phyloP scores from a whole-genome alignment of 352 stramenopile genomes.

The Phytophthora pseudosyringae region DNA sequence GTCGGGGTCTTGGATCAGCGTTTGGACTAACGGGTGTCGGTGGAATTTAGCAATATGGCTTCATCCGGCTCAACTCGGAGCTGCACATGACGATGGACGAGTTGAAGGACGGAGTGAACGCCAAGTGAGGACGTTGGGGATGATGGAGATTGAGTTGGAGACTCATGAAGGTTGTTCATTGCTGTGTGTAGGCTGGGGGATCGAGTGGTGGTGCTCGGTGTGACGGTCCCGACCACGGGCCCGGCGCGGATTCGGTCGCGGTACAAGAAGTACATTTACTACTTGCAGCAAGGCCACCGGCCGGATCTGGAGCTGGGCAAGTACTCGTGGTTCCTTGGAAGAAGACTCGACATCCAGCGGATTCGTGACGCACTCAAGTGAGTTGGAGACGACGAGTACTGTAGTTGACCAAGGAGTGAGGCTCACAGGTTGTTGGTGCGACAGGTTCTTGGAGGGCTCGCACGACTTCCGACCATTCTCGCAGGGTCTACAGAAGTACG shows the following conservation, averaged over 20 bases:
- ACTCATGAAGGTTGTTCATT: conserved; percentile 4
- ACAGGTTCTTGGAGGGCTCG: conserved; percentile 64
- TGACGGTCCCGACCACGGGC: conserved; percentile 40
- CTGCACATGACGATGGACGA: conserved; percentile 46
- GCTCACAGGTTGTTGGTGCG: conserved; percentile 7
- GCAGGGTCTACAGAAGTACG: conserved; percentile 73
- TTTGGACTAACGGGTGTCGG: conserved; percentile 29
- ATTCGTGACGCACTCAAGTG: conserved; percentile 73
- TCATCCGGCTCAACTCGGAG: conserved; percentile 61
- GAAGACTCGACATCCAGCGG: conserved; percentile 60
- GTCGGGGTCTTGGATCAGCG: neutral
- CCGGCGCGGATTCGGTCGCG: conserved; percentile 75
- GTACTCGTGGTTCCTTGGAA: conserved; percentile 86
- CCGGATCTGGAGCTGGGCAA: conserved; percentile 73
- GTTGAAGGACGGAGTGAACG: conserved; percentile 65
- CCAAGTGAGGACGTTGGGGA: conserved; percentile 34
- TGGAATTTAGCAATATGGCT: conserved; percentile 80
- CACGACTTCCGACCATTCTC: conserved; percentile 88
- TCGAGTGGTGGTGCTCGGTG: conserved; percentile 55
- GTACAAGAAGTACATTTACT: conserved; percentile 92
- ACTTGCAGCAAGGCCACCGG: conserved; percentile 84
- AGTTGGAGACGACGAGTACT: conserved; percentile 3
- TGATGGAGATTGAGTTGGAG: neutral
- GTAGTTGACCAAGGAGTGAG: neutral
- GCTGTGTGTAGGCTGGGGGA: conserved; percentile 35